These are phyloP conservation scores for Neoboletus magnificus DNA, from an alignment of 768 basidiomycete genomes.

Conservation along the genomic window DNA sequence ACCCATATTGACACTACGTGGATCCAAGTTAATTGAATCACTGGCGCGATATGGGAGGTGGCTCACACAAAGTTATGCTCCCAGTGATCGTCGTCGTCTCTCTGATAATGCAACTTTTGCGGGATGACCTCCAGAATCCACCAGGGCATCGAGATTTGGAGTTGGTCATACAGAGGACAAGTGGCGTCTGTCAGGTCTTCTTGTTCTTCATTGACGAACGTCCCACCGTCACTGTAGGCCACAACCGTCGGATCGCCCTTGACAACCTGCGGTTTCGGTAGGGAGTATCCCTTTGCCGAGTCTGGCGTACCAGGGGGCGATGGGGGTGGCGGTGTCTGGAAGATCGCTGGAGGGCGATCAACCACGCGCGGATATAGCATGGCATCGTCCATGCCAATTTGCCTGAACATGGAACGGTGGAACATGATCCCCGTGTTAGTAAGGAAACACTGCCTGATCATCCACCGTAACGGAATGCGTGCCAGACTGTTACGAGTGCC, in stretches of 20 bases:
- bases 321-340: slow-evolving; percentile 17
- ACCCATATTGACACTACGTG: slow-evolving; percentile 37
- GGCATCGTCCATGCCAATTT: slow-evolving; percentile 46
- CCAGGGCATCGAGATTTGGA: slow-evolving; percentile 48
- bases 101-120: slow-evolving; percentile 27
- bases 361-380: slow-evolving; percentile 43
- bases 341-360: slow-evolving; percentile 40
- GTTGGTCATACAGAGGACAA: slow-evolving; percentile 53
- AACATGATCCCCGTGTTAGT: slow-evolving; percentile 58
- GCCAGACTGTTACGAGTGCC: slow-evolving; percentile 57
- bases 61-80: slow-evolving; percentile 16
- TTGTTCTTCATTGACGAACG: slow-evolving; percentile 48
- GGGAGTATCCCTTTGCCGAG: slow-evolving; percentile 6
- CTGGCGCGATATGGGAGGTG: not conserved
- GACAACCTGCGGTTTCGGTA: slow-evolving; percentile 17
- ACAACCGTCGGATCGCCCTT: slow-evolving; percentile 10
- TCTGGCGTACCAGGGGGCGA: slow-evolving; percentile 12
- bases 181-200: slow-evolving; percentile 63
- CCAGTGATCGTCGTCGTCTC: slow-evolving; percentile 22
- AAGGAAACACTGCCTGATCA: slow-evolving; percentile 66
- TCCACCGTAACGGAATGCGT: slow-evolving; percentile 74
- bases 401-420: slow-evolving; percentile 39
- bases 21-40: not conserved
- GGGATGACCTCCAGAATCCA: slow-evolving; percentile 65
- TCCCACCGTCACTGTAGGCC: slow-evolving; percentile 17